Evolutionary conservation across 2,329 filamentous ascomycete species (phyloP).

Genomic region (Fusarium brevicatenulatum): DNA sequence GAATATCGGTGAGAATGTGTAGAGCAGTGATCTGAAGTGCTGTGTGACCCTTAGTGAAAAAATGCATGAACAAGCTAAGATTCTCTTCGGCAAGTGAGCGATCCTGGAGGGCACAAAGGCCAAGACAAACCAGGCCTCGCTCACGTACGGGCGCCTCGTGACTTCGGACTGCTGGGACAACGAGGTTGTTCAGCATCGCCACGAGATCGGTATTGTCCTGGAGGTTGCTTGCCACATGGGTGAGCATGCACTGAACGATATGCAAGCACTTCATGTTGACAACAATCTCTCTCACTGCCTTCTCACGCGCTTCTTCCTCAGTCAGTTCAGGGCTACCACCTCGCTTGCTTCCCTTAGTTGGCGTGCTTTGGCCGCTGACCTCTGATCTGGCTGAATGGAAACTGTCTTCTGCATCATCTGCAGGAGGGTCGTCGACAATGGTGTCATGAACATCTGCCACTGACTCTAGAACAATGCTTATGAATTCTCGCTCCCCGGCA

Average conservation of each 20-base stretch:
- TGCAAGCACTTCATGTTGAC: constrained; percentile 99
- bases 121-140: constrained; percentile 87
- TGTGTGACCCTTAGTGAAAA: constrained; percentile 92
- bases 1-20: constrained; percentile 91
- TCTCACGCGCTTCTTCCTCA: constrained; percentile 75
- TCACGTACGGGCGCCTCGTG: constrained; percentile 94
- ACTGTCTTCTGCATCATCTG: constrained; percentile 71
- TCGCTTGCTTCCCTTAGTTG: constrained; percentile 58
- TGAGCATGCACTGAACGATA: constrained; percentile 96
- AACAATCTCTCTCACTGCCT: constrained; percentile 89
- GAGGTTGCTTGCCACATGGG: constrained; percentile 88
- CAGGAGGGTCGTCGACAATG: constrained; percentile 76
- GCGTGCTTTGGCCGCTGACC: constrained; percentile 73
- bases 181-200: constrained; percentile 96
- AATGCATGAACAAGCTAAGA: constrained; percentile 91
- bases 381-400: constrained; percentile 95
- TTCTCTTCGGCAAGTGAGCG: constrained; percentile 93
- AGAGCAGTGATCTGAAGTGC: constrained; percentile 88
- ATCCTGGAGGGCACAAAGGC: constrained; percentile 90
- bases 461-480: constrained; percentile 87
- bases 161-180: constrained; percentile 93
- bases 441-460: constrained; percentile 97
- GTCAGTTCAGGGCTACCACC: constrained; percentile 57
- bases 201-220: constrained; percentile 93
- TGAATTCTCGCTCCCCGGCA: constrained; percentile 83